Percentiles rank a stretch among this genome's conserved stretches.
phyloP scores from a whole-genome alignment of 2,329 filamentous ascomycete species.

The Ascochyta fabae region DNA sequence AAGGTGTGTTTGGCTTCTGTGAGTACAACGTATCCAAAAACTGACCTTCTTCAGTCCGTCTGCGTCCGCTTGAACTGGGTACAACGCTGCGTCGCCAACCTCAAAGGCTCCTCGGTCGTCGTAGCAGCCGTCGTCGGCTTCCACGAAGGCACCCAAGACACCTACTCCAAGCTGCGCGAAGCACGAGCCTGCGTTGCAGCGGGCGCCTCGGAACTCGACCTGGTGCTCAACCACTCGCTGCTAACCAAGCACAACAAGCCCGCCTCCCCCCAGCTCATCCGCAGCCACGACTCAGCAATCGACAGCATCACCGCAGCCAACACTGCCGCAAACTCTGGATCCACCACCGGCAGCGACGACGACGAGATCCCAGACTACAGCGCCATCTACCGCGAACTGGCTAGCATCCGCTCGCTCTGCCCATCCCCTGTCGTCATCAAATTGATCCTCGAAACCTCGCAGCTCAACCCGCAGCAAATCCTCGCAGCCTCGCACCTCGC shows the following conservation, averaged over 20 bases:
- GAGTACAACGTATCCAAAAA: background rate
- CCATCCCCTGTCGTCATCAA: slow-evolving; percentile 55
- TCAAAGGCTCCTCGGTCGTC: slow-evolving; percentile 56
- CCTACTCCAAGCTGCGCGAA: slow-evolving; percentile 59
- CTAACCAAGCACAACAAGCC: slow-evolving; percentile 46
- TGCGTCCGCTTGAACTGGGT: slow-evolving; percentile 64
- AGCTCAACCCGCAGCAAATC: slow-evolving; percentile 57
- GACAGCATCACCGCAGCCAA: slow-evolving; percentile 46
- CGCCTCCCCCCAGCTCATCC: slow-evolving; percentile 10
- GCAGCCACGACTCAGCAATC: slow-evolving; percentile 36
- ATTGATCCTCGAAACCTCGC: slow-evolving; percentile 65
- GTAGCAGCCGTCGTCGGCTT: slow-evolving; percentile 67
- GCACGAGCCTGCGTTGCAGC: slow-evolving; percentile 56
- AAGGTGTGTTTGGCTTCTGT: slow-evolving; percentile 44
- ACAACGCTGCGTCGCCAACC: slow-evolving; percentile 55
- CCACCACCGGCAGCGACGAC: slow-evolving; percentile 21
- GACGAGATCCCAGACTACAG: slow-evolving; percentile 51
- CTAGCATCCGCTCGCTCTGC: slow-evolving; percentile 58
- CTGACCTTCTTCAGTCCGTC: slow-evolving; percentile 55
- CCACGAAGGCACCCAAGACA: slow-evolving; percentile 63
- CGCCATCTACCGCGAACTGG: slow-evolving; percentile 60
- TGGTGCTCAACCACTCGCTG: slow-evolving; percentile 63
- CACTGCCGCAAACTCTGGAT: slow-evolving; percentile 34
- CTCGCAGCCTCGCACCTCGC: slow-evolving; percentile 61
- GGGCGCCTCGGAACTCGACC: slow-evolving; percentile 64